Base-by-base conservation (phyloP, 495 filamentous ascomycete species). In the Hypomontagnella submonticulosa region DNA sequence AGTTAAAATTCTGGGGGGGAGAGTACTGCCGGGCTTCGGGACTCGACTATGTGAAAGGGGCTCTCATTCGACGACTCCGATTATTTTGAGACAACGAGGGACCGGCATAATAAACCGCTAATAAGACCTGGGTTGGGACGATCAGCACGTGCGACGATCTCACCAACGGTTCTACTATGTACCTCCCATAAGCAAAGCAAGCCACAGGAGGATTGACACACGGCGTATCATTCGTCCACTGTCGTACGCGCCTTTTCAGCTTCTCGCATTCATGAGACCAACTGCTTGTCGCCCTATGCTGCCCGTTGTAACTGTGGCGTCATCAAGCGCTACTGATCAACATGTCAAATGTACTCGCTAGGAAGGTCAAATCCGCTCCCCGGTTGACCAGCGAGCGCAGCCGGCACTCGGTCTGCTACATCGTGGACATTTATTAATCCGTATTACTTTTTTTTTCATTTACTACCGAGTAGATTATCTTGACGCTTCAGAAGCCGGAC, bases 131-230 rank as follows among this genome's bases (percentile, higher is more conserved):
- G 67, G 62, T 66, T 69, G 37, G 57, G 67, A 53, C 67, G 67
- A 70, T 70, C 67, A 66, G 57, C 67, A 70, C 67, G 67, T 70
- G 61, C 51, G 62, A 66, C 62, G 62, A 70, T 70, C 67, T 69
- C 61, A 50, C 40, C 57, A 70, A 70, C 67, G 67, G 67, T 33
- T 66, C 51, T 61, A 12, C n/a, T n/a, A n/a, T n/a, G n/a, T n/a
- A n/a, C 27, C 55, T 65, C 57, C 51, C 61, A 57, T 60, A 48
- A 19, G 40, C 32, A 51, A n/a, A 46, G 46, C 56, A 66, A 58
- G 56, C 57, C 61, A 61, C 61, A 42, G 37, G 38, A 53, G 49
- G 50, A 60, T 55, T 19, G 16, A 37, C 64, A 2, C 23, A 27
- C 36, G 51, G 54, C 56, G 65, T 56, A 30, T 51, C 32, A 66